Conservation (phyloP, 768 basidiomycete species). For the Rubroboletus satanas region DNA sequence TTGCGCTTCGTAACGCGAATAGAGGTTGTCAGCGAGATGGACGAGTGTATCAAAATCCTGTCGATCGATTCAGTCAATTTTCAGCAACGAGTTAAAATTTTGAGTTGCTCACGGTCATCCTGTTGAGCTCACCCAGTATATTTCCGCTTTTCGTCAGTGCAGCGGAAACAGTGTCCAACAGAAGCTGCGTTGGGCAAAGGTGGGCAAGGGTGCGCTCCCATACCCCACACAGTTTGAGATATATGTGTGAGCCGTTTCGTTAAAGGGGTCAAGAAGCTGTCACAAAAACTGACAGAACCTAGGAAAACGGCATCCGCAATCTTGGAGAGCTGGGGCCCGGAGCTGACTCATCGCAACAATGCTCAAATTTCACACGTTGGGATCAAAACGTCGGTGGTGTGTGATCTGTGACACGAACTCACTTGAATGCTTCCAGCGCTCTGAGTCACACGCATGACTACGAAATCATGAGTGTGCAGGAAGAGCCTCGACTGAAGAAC, state of each 20-base stretch:
- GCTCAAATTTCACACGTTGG: not conserved
- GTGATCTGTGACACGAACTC: not conserved
- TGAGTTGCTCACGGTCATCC: conserved; percentile 18
- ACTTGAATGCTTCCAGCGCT: not conserved
- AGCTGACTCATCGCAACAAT: not conserved
- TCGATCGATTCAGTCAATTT: not conserved
- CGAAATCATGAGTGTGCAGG: not conserved
- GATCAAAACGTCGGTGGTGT: not conserved
- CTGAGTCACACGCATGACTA: not conserved
- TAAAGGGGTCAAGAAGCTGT: conserved; percentile 9
- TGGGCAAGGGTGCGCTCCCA: conserved; percentile 1
- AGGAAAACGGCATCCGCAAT: conserved; percentile 1
- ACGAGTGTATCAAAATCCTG: conserved; percentile 25
- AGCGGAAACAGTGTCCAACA: not conserved
- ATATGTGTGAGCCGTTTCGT: conserved; percentile 15
- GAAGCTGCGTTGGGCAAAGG: conserved; percentile 1
- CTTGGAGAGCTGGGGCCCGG: not conserved
- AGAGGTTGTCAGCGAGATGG: conserved; percentile 24
- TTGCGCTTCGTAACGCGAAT: conserved; percentile 20
- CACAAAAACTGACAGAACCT: conserved; percentile 8
- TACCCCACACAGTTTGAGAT: conserved; percentile 3
- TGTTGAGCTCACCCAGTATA: not conserved
- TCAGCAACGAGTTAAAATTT: not conserved
- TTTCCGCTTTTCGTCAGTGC: not conserved
- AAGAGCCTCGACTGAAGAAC: not conserved